phyloP scores from a whole-genome alignment of 225 moss, liverwort and hornwort genomes.

The Climacium dendroides region DNA sequence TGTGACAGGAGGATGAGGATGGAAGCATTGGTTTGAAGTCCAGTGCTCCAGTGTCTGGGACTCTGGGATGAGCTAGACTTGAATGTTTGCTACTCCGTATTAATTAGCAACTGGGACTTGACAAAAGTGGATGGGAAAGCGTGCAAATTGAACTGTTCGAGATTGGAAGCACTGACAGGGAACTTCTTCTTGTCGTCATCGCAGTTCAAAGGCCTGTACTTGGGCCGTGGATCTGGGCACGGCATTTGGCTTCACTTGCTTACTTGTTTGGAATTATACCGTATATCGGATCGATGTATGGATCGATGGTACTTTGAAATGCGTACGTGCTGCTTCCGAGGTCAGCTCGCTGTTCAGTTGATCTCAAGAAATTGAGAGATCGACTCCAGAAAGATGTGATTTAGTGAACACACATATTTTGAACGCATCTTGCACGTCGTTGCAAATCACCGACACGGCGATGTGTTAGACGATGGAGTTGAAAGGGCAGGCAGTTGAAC shows the following conservation, averaged over 20 bases:
- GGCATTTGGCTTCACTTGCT: background rate
- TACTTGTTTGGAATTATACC: too few species aligned
- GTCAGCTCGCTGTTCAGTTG: background rate
- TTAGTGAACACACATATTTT: background rate
- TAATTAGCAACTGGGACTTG: background rate
- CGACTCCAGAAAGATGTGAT: background rate
- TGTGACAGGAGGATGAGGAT: background rate
- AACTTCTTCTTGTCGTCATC: slow-evolving; percentile 22
- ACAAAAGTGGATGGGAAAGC: background rate
- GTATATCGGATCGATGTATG: too few species aligned
- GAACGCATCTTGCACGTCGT: background rate
- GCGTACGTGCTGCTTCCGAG: background rate
- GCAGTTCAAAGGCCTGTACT: slow-evolving; percentile 11
- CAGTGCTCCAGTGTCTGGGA: background rate
- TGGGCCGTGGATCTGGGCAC: slow-evolving; percentile 1
- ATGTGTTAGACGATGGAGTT: background rate
- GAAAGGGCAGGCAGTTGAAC: background rate
- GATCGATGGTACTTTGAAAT: too few species aligned
- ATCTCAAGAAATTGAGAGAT: background rate
- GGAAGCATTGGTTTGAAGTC: background rate
- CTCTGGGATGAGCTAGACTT: background rate
- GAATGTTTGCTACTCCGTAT: background rate
- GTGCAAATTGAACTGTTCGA: background rate
- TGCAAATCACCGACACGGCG: background rate
- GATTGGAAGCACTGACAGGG: background rate